These are phyloP conservation scores for Epichloe hybrida DNA, from an alignment of 2,329 filamentous ascomycete genomes.

Conservation along the genomic window DNA sequence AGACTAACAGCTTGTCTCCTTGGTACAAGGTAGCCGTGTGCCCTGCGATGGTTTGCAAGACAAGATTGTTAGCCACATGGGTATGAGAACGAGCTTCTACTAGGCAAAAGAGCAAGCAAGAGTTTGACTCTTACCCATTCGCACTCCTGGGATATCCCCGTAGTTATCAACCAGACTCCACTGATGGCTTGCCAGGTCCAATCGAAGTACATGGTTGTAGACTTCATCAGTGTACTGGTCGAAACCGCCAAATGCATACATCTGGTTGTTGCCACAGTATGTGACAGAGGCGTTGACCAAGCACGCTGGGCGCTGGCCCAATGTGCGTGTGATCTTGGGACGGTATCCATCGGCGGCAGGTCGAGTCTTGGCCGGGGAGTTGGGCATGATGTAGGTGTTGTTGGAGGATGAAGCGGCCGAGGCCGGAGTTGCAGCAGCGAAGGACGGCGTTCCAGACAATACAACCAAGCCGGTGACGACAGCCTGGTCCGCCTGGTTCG, in stretches of 20 bases:
- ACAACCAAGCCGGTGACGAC: slow-evolving; percentile 13
- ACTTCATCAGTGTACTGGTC: slow-evolving; percentile 98
- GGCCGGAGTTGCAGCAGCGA: slow-evolving; percentile 11
- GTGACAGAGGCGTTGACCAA: slow-evolving; percentile 97
- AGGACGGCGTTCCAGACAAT: slow-evolving; percentile 12
- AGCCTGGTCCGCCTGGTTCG: slow-evolving; percentile 14
- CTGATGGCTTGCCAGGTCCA: slow-evolving; percentile 77
- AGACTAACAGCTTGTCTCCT: slow-evolving; percentile 89
- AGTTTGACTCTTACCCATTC: slow-evolving; percentile 55
- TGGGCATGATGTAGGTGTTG: slow-evolving; percentile 85
- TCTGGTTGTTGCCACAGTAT: slow-evolving; percentile 95
- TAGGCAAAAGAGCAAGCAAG: not conserved
- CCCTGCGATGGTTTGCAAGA: slow-evolving; percentile 36
- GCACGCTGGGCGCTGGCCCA: slow-evolving; percentile 76
- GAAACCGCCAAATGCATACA: slow-evolving; percentile 96
- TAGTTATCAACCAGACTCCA: slow-evolving; percentile 98
- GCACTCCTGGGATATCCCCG: slow-evolving; percentile 89
- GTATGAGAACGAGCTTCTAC: not conserved
- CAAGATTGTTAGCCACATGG: slow-evolving; percentile 1
- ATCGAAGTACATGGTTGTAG: slow-evolving; percentile 88
- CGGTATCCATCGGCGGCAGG: slow-evolving; percentile 61
- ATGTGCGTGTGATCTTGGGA: slow-evolving; percentile 67
- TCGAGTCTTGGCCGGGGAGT: slow-evolving; percentile 59
- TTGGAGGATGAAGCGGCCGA: slow-evolving; percentile 35
- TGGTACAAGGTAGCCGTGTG: slow-evolving; percentile 92